These are phyloP conservation scores for Populus euphratica DNA, from an alignment of 345 rosid genomes.

Conservation along the genomic window DNA sequence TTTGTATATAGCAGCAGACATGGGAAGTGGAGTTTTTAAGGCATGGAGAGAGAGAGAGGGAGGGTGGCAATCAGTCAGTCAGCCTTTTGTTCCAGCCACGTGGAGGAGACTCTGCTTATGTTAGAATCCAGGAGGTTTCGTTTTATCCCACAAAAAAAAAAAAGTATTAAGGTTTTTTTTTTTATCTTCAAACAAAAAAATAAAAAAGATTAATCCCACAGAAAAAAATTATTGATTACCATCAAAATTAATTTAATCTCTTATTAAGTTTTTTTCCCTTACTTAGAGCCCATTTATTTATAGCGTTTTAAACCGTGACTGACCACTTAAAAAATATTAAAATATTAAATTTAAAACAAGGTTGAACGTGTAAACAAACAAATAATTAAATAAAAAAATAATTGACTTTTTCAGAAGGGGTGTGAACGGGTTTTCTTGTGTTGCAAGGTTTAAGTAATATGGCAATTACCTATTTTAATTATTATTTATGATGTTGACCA, in stretches of 20 bases:
- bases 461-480: neutral
- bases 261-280: too few relatives aligned
- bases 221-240: too few relatives aligned
- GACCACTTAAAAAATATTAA: too few relatives aligned
- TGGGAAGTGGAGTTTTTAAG: neutral
- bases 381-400: too few relatives aligned
- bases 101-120: slow-evolving; percentile 31
- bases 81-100: slow-evolving; percentile 42
- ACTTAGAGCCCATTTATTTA: too few relatives aligned
- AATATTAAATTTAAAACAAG: too few relatives aligned
- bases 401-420: neutral
- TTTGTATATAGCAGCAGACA: slow-evolving; percentile 3
- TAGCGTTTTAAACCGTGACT: too few relatives aligned
- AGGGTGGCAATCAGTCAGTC: neutral
- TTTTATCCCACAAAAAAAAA: neutral
- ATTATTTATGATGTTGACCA: too few relatives aligned
- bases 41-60: neutral
- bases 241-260: too few relatives aligned
- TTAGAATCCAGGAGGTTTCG: neutral
- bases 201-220: neutral
- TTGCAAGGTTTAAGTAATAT: neutral
- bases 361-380: too few relatives aligned
- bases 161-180: too few relatives aligned
- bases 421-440: neutral
- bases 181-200: too few relatives aligned